Base-by-base conservation (phyloP, 192 early-diverging fungal genomes). In the Hyaloraphidium curvatum region DNA sequence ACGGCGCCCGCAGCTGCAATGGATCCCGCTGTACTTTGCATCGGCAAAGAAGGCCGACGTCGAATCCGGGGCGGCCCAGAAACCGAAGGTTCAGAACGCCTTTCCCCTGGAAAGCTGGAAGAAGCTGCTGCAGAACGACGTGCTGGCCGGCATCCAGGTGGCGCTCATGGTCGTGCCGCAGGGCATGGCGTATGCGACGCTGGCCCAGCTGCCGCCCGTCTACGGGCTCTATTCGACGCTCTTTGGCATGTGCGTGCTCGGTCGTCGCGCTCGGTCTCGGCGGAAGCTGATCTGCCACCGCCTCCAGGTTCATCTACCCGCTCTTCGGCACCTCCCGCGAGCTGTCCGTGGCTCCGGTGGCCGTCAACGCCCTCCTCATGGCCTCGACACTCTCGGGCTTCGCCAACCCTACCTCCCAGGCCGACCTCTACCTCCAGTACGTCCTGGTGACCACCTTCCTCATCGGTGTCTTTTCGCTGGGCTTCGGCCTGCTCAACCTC, bases 181-280 rank as follows among this genome's bases (percentile, higher is more conserved):
- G 30, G 63, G 65, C 50, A 66, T 66, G 66, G 66, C 66, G 17
- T 68, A 68, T 58, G 66, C 66, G 4, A 64, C 60, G 60, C 51
- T 68, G n/a, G 66, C 66, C 17, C 56, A 58, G 2, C 41, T 68
- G 35, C 66, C 66, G 14, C 64, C 66, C 22, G 66, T 65, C 9
- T 66, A 66, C 39, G 66, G 66, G n/a, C 57, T 68, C 22, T 68
- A 68, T 22, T 65, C 66, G 9, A 62, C 65, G 0, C 57, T 66
- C n/a, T n/a, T n/a, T n/a, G n/a, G n/a, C n/a, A n/a, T n/a, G n/a
- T n/a, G n/a, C n/a, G n/a, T n/a, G n/a, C n/a, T n/a, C n/a, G n/a
- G n/a, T n/a, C n/a, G n/a, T n/a, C n/a, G n/a, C n/a, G n/a, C n/a
- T n/a, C n/a, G n/a, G n/a, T n/a, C n/a, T n/a, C n/a, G n/a, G n/a